Evolutionary conservation across 495 filamentous ascomycete species (phyloP), one percentile per base, ranked within the genome.

Genomic region (Penicillium turbatum): DNA sequence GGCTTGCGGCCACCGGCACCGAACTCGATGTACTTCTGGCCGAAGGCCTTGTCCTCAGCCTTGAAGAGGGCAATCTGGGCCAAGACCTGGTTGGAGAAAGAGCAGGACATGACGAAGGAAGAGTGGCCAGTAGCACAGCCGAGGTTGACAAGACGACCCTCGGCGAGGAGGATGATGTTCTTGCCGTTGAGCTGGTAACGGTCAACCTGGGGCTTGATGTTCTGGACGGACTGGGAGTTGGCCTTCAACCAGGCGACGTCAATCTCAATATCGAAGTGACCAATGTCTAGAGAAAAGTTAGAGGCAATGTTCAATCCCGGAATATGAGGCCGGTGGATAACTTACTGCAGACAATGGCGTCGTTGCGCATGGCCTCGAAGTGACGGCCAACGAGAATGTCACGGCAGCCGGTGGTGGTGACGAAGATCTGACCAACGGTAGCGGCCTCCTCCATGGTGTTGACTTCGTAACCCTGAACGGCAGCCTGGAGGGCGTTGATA

Each of bases 21-120:
- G 75, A 96, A 98, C 76, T 97, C 93, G 65, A 88, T 79, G 76
- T 97, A 97, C 81, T 96, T 96, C 72, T 85, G 76, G 72, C 87
- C 82, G 72, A 97, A 98, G 47, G 75, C 86, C 66, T 79, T 81
- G 65, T 98, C 92, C 70, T 86, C 81, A 62, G 85, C 85, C 85
- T 97, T 97, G 87, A 77, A 98, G 58, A 98, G 81, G 80, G 96
- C 88, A 76, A 98, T 98, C 79, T 98, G 93, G 26, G 93, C 93
- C 69, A 98, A 89, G 59, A 97, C 93, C 83, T 98, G 93, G 85
- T 98, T 98, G 80, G 92, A 96, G 87, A 98, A 98, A 56, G 92
- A 97, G 88, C 93, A 98, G 60, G 90, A 95, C 93, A 98, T 97
- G 83, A 98, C 93, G 79, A 98, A 98, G 43, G 92, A 97, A 63